Conservation (phyloP, 208 protist species). For the Polymyxa betae region DNA sequence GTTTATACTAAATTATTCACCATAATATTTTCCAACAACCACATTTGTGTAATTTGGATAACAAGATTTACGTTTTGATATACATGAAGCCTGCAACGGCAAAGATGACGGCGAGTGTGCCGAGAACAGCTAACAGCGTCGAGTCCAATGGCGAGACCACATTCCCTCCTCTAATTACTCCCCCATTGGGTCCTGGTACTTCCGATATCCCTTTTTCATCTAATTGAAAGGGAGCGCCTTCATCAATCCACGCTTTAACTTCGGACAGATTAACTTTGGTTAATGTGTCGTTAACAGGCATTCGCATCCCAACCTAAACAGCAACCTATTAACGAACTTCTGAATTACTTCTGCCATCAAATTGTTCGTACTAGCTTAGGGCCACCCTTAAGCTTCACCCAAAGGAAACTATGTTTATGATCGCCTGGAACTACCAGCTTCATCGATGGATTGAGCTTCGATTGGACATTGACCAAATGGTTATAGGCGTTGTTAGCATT, state of each 20-base stretch:
- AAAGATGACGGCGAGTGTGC: not conserved
- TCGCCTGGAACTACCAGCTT: not conserved
- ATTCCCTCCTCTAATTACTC: slow-evolving; percentile 35
- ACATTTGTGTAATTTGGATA: not conserved
- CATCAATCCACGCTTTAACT: not conserved
- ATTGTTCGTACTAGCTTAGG: not conserved
- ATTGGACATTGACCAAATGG: not conserved
- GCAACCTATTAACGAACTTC: not conserved
- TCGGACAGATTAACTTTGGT: not conserved
- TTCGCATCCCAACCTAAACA: not conserved
- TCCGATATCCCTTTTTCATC: not conserved
- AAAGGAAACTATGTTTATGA: not conserved
- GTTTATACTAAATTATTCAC: not conserved
- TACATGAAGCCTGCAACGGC: not conserved
- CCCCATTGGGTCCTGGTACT: slow-evolving; percentile 38
- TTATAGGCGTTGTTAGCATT: not conserved
- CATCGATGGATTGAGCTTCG: not conserved
- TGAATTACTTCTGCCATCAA: not conserved
- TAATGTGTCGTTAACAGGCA: not conserved
- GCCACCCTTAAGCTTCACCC: not conserved
- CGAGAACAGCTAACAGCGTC: not conserved
- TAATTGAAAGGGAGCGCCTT: slow-evolving; percentile 3
- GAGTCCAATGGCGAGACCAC: not conserved
- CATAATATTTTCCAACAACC: not conserved
- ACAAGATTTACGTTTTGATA: not conserved